Percentiles rank a stretch among this genome's conserved stretches.
phyloP scores from a whole-genome alignment of 2,329 filamentous ascomycete species.

The Penicillium sclerotiorum region DNA sequence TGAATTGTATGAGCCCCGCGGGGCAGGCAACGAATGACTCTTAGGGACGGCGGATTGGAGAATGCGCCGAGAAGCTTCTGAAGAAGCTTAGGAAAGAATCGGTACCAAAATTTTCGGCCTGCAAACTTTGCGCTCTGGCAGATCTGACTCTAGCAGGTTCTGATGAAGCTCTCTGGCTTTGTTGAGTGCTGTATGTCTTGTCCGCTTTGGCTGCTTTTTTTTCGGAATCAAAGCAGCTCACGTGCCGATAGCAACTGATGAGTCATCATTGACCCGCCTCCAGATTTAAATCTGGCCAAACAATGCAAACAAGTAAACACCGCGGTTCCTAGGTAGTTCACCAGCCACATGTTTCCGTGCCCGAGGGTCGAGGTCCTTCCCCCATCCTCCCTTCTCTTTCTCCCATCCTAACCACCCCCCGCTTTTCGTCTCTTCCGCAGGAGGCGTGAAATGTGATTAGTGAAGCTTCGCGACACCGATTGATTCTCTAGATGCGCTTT shows the following conservation, averaged over 20 bases:
- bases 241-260: slow-evolving; percentile 27
- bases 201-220: slow-evolving; percentile 16
- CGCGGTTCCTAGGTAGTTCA: slow-evolving; percentile 29
- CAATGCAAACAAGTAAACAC: slow-evolving; percentile 34
- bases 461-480: slow-evolving; percentile 26
- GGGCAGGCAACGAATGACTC: slow-evolving; percentile 1
- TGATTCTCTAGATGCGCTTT: slow-evolving; percentile 30
- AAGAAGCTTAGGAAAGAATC: not conserved
- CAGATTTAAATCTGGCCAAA: slow-evolving; percentile 29
- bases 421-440: slow-evolving; percentile 7
- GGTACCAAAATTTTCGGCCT: not conserved
- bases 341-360: slow-evolving; percentile 47
- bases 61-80: not conserved
- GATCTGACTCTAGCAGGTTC: not conserved
- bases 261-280: slow-evolving; percentile 28
- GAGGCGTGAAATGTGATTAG: slow-evolving; percentile 37
- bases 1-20: not conserved
- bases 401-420: slow-evolving; percentile 11
- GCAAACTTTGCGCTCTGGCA: not conserved
- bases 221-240: slow-evolving; percentile 17
- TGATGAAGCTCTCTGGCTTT: slow-evolving; percentile 1
- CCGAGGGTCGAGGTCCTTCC: slow-evolving; percentile 37
- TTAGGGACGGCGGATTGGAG: too few relatives aligned
- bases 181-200: not conserved
- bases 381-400: slow-evolving; percentile 24